Evolutionary conservation across 257 asterid genomes (phyloP), one percentile per base, ranked within the genome.

Genomic region (Knoxia roxburghii): DNA sequence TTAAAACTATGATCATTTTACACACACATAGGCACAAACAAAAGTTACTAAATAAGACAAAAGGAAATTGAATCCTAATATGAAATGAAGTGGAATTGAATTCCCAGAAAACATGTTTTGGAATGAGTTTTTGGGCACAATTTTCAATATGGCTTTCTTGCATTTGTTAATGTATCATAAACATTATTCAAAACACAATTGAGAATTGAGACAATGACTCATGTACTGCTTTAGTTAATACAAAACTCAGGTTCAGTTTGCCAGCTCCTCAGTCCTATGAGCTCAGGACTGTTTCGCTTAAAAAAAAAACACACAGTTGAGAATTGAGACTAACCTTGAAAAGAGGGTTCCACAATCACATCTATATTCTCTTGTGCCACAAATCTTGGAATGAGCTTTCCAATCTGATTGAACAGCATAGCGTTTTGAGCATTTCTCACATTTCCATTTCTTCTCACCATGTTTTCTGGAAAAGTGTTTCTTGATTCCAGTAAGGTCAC

Each of bases 311-410:
- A 60, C n/a, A 6, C 24, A 4, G 45, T 17, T 18, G 3, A 5
- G 46, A 0, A 43, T 0, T 56, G 9, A 37, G 41, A 9, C 6
- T 37, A 37, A 37, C 95, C 95, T 83, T 67, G 95, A 87, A 49
- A 87, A 87, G 27, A 85, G 84, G 73, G 95, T 87, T 49, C 95
- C 91, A 59, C 95, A 87, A 61, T 85, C 88, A 40, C 95, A 87
- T 77, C 87, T 78, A 65, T 87, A 87, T 65, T 87, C 95, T 53
- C 95, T 80, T 1, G 95, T 85, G 43, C 95, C 95, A 68, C 95
- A 87, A 30, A 85, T 83, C 80, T 87, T 87, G 80, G 89, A 85
- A 68, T 87, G 95, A 29, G 95, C 95, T 54, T 87, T 87, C 95
- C 91, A 87, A 24, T 87, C 95, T 0, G 95, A 87, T 26, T 87